Evolutionary conservation across 1,284 basidiomycete genomes (phyloP).

Genomic region (Ganoderma lingzhi): DNA sequence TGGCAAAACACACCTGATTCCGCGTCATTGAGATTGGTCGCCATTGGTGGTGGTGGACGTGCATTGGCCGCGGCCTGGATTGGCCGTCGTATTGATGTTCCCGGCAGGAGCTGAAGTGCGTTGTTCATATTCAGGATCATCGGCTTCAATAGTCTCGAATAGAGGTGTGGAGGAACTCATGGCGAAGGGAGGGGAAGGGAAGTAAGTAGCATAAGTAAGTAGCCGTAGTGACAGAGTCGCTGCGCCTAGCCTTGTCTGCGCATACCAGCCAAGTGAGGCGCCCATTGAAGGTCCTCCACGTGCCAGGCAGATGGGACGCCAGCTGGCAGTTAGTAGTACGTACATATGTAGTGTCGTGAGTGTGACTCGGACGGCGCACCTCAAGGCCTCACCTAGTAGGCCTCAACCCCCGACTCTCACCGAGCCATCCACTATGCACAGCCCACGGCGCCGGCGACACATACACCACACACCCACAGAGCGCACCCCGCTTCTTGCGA

Average conservation of each 20-base stretch:
- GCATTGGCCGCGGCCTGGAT: conserved; percentile 57
- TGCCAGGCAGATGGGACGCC: conserved; percentile 7
- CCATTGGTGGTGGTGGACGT: conserved; percentile 52
- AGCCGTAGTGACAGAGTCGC: background rate
- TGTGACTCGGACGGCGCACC: too few relatives aligned
- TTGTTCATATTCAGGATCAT: conserved; percentile 54
- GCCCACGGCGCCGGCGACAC: conserved; percentile 1
- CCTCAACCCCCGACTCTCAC: background rate
- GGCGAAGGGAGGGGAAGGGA: conserved; percentile 33
- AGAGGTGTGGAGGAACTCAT: conserved; percentile 65
- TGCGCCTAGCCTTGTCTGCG: background rate
- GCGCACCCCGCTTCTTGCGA: conserved; percentile 25
- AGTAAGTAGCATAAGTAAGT: too few relatives aligned
- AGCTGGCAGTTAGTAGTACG: too few relatives aligned
- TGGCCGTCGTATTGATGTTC: conserved; percentile 45
- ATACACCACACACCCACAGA: conserved; percentile 13
- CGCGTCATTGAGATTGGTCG: conserved; percentile 65
- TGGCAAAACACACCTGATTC: conserved; percentile 65
- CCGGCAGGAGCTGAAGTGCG: conserved; percentile 40
- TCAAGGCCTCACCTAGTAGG: too few relatives aligned
- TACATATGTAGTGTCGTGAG: too few relatives aligned
- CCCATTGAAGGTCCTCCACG: conserved; percentile 12
- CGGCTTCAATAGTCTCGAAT: conserved; percentile 74
- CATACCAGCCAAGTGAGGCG: background rate
- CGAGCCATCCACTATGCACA: background rate